Evolutionary conservation across 306 rosid species (phyloP).

Genomic region (Vigna unguiculata): DNA sequence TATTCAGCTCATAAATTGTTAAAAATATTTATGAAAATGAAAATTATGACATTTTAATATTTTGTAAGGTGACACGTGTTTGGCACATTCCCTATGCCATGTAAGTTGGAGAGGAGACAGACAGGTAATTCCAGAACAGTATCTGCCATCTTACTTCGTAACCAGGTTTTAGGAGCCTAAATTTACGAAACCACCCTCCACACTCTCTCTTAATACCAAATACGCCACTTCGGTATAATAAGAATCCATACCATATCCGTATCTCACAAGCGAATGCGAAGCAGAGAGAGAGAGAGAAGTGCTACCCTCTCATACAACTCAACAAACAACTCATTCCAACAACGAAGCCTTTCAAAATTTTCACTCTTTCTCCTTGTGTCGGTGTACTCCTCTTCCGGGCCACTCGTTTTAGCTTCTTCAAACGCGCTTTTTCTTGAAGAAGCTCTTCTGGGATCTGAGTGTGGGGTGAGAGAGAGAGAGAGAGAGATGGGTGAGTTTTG

Average conservation of each 20-base stretch:
- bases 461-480: slow-evolving; percentile 26
- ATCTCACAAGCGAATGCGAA: slow-evolving; percentile 25
- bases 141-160: not conserved
- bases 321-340: not conserved
- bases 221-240: not conserved
- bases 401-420: not conserved
- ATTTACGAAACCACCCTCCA: not conserved
- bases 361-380: slow-evolving; percentile 5
- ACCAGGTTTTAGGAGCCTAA: not conserved
- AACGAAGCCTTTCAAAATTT: slow-evolving; percentile 30
- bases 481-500: slow-evolving; percentile 45
- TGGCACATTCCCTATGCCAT: slow-evolving; percentile 5
- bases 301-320: not conserved
- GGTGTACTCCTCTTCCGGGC: not conserved
- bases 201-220: not conserved
- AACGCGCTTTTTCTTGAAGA: not conserved
- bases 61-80: slow-evolving; percentile 10
- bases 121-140: slow-evolving; percentile 14
- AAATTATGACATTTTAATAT: not conserved
- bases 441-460: slow-evolving; percentile 1
- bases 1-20: too few species aligned
- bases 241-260: slow-evolving; percentile 42
- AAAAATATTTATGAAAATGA: too few species aligned
- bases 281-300: not conserved
- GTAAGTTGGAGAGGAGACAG: slow-evolving; percentile 10